These are phyloP conservation scores for Polysphondylium violaceum DNA, from an alignment of 78 protist genomes.

Conservation along the genomic window DNA sequence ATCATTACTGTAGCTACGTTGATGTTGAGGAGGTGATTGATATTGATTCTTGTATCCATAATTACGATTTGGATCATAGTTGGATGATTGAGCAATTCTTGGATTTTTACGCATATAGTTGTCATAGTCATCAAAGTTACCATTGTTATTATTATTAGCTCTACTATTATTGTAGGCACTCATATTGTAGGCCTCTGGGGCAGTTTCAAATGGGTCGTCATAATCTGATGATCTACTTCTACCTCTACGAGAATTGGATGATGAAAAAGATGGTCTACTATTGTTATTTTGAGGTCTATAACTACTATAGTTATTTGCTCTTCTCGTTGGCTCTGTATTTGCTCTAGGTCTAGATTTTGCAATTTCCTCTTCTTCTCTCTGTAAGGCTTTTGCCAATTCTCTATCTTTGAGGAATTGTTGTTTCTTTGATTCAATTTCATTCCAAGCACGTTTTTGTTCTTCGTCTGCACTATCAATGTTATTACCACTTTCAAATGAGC, in stretches of 20 bases:
- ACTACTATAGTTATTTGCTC: not conserved
- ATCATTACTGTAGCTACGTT: too few relatives aligned
- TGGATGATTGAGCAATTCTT: slow-evolving; percentile 1
- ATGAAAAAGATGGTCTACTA: not conserved
- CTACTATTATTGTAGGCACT: not conserved
- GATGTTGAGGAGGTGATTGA: not conserved
- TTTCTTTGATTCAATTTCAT: slow-evolving; percentile 46
- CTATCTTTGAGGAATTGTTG: slow-evolving; percentile 35
- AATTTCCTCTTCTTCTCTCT: slow-evolving; percentile 7
- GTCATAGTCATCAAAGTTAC: not conserved
- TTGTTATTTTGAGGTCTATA: not conserved
- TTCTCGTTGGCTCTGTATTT: slow-evolving; percentile 15
- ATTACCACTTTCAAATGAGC: slow-evolving; percentile 67
- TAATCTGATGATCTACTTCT: slow-evolving; percentile 19
- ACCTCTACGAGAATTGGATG: not conserved
- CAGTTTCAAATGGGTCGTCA: slow-evolving; percentile 24
- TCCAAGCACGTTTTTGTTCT: slow-evolving; percentile 68
- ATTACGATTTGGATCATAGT: slow-evolving; percentile 6
- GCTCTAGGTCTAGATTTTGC: slow-evolving; percentile 1
- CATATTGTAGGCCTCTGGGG: not conserved
- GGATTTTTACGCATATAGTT: not conserved
- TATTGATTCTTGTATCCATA: not conserved
- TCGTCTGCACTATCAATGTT: slow-evolving; percentile 26
- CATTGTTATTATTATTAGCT: not conserved
- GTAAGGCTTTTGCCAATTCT: slow-evolving; percentile 29